Base-by-base conservation (phyloP, 345 rosid genomes). In the Linum usitatissimum region DNA sequence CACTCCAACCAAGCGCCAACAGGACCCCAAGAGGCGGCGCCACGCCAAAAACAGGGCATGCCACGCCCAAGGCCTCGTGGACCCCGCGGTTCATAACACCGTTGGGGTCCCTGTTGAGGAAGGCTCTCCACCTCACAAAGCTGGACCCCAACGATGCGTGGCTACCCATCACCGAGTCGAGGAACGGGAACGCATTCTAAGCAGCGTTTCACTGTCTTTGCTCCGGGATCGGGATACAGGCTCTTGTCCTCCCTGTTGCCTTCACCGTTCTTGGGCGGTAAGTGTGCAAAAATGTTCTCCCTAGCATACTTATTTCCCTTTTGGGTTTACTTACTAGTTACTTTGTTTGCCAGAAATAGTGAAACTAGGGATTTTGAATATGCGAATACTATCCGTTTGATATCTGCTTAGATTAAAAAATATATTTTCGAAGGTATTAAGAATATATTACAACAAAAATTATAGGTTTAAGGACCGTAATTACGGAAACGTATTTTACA, bases 111-210 rank as follows among this genome's bases (percentile, higher is more conserved):
- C 91, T 88, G 0, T 30, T 86, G 0, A 74, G 81, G 28, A 75
- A 66, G 70, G 88, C 81, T 51, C 81, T 86, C 9, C 66, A 73
- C 0, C 75, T 80, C 12, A 86, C 92, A 0, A 86, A 65, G 79
- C 83, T 83, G 17, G 87, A 83, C 57, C 86, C 88, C 23, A 75
- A 73, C 7, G 89, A 86, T 30, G 93, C 93, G 13, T 92, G 98
- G 98, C 83, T 92, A 36, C 96, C 96, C 0, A 89, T 92, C 66
- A 92, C 96, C 3, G 93, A 88, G 73, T 92, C 98, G 1, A 69
- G 95, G 61, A 86, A 89, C 53, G 95, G 96, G 3, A 92, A 89
- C 63, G 76, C 85, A 6, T 82, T 61, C 62, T 88, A 91, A 55
- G 91, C 93, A 0, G 91, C 88, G 58, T 86, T 87, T 79, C 96